Percentiles rank a stretch among this genome's conserved stretches.
Conservation (phyloP, 768 basidiomycete species). For the Lactarius pseudohatsudake region DNA sequence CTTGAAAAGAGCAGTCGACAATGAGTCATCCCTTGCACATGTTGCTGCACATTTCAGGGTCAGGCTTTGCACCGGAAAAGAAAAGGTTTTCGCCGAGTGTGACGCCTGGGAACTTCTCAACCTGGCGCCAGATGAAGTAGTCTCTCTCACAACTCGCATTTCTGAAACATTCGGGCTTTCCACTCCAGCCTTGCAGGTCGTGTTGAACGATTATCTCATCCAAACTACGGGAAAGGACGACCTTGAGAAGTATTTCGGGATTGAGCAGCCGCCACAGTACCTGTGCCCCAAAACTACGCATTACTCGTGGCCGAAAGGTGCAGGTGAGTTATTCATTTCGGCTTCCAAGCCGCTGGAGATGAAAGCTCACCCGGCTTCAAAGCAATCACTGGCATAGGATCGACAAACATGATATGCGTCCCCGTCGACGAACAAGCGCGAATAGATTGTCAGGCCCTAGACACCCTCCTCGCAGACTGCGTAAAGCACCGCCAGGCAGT, state of each 20-base stretch:
- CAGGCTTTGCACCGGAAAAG: constrained; percentile 31
- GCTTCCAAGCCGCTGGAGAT: not conserved
- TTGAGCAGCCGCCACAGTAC: constrained; percentile 33
- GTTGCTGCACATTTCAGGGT: constrained; percentile 38
- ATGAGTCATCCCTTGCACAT: constrained; percentile 34
- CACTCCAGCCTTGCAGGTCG: constrained; percentile 35
- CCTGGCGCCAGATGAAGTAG: constrained; percentile 36
- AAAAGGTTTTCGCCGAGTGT: constrained; percentile 36
- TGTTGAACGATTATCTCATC: constrained; percentile 37
- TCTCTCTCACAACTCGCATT: constrained; percentile 41
- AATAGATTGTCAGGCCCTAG: constrained; percentile 36
- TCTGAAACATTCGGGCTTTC: constrained; percentile 39
- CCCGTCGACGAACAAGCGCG: constrained; percentile 41
- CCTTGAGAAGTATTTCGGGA: constrained; percentile 32
- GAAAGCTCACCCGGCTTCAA: not conserved
- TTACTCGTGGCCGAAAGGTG: constrained; percentile 51
- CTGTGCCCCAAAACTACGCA: constrained; percentile 39
- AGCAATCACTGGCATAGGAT: constrained; percentile 48
- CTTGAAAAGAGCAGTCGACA: constrained; percentile 32
- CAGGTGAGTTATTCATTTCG: constrained; percentile 36
- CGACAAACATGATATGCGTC: constrained; percentile 39
- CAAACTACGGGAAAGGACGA: constrained; percentile 41
- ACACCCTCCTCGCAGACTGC: constrained; percentile 34
- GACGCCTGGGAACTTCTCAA: constrained; percentile 46
- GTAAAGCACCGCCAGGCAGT: constrained; percentile 38